Evolutionary conservation across 345 rosid species (phyloP), one percentile per base, ranked within the genome.

Genomic region (Eucalyptus caleyi): DNA sequence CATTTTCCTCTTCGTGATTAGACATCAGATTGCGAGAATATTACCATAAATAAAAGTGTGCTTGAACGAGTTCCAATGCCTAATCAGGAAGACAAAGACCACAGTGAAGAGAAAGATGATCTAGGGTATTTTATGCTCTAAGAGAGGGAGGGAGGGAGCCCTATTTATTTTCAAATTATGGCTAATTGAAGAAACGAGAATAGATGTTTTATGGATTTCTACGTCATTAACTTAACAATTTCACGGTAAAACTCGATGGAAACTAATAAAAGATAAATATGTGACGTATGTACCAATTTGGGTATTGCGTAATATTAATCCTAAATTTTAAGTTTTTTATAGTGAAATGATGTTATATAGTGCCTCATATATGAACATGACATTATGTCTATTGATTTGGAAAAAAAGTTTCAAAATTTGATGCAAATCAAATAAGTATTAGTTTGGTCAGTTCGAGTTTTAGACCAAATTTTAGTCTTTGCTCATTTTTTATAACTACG

Each of bases 231-330:
- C 14, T 56, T 8, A 56, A 56, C 6, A 56, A 24, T 56, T 56
- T 56, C 3, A 24, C 0, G 0, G 13, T 10, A 56, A 56, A 56
- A 24, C 1, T 56, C 0, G 0, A 10, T 0, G 1, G 14, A 56
- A 56, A 5, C 14, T 2, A 56, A 24, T 0, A 26, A 24, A 56
- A 0, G 0, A 1, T 24, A 56, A 56, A 0, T 24, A 56, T 19
- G 5, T 56, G 1, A 24, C 1, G 6, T 9, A 1, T 10, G 6
- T 56, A 56, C 3, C 13, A 0, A 10, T 56, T 23, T 56, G 3
- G 6, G 0, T 56, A 1, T 56, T 56, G 2, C 0, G 3, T 56
- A 4, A 56, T 24, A 11, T 24, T 56, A 24, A 56, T 3, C 30
- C 14, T 56, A 56, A 4, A 56, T 60, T 60, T 60, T 60, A 12